Conservation (phyloP, 176 grass and related monocot genomes). For the Canna indica region DNA sequence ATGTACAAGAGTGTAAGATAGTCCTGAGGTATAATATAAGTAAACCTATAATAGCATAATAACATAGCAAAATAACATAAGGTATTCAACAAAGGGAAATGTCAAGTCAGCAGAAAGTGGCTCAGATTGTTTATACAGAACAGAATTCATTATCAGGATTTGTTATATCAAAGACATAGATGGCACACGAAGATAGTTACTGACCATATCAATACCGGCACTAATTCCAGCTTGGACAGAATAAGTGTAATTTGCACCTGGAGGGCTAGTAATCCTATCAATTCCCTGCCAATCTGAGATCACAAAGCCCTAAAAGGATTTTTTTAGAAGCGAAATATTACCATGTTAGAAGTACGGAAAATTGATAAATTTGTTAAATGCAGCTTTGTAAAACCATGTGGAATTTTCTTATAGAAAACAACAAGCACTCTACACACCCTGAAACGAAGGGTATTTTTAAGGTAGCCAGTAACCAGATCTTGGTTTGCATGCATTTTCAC, state of each 20-base stretch:
- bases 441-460: slow-evolving; percentile 75
- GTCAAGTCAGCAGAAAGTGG: not conserved
- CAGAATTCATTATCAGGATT: not conserved
- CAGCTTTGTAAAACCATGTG: not conserved
- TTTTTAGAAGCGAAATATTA: too few species aligned
- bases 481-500: slow-evolving; percentile 85
- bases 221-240: slow-evolving; percentile 84
- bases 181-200: not conserved
- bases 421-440: slow-evolving; percentile 37
- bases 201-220: slow-evolving; percentile 93
- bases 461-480: slow-evolving; percentile 69
- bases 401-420: not conserved
- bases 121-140: not conserved
- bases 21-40: too few species aligned
- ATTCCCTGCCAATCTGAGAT: slow-evolving; percentile 96
- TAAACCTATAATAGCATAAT: too few species aligned
- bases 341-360: too few species aligned
- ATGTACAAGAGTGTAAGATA: too few species aligned
- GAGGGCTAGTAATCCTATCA: slow-evolving; percentile 66
- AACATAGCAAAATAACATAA: too few species aligned
- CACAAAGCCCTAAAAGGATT: slow-evolving; percentile 69
- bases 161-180: not conserved
- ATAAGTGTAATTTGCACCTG: slow-evolving; percentile 80
- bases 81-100: too few species aligned
- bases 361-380: not conserved